Percentiles rank a stretch among this genome's conserved stretches.
Conservation (phyloP, 441 rosid species). For the Pelargonium myrrhifolium region DNA sequence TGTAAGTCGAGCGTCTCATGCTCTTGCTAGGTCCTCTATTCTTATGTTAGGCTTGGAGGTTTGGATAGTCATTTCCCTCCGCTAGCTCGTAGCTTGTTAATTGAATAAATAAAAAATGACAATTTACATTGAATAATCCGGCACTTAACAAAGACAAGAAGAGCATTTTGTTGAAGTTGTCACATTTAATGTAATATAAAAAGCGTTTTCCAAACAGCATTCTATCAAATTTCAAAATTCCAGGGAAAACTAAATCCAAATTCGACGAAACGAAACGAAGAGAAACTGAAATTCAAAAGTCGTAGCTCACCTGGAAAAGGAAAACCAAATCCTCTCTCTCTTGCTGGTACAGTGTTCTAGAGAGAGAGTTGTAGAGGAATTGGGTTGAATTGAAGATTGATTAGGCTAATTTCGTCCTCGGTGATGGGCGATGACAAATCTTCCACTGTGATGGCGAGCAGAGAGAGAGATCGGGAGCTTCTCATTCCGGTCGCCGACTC, state of each 20-base stretch:
- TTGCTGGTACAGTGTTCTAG: background rate
- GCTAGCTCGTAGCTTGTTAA: too few species aligned
- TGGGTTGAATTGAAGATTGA: background rate
- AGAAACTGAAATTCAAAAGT: background rate
- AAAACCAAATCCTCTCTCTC: background rate
- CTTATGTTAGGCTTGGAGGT: too few species aligned
- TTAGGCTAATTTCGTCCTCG: background rate
- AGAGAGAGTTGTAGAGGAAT: background rate
- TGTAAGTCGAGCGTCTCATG: too few species aligned
- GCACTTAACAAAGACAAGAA: too few species aligned
- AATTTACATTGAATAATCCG: too few species aligned
- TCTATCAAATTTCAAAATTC: background rate
- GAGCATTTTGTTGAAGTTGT: too few species aligned
- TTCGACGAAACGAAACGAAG: background rate
- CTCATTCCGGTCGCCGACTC: conserved; percentile 77
- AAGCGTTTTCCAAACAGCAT: too few species aligned
- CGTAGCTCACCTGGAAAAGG: background rate
- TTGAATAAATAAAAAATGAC: too few species aligned
- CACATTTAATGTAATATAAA: too few species aligned
- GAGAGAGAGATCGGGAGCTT: conserved; percentile 83
- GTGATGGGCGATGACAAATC: conserved; percentile 79
- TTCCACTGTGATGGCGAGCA: conserved; percentile 47
- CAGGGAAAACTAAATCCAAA: background rate
- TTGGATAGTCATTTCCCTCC: too few species aligned
- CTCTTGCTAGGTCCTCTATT: too few species aligned